Evolutionary conservation across 768 basidiomycete species (phyloP).

Genomic region (Mycena floridula): DNA sequence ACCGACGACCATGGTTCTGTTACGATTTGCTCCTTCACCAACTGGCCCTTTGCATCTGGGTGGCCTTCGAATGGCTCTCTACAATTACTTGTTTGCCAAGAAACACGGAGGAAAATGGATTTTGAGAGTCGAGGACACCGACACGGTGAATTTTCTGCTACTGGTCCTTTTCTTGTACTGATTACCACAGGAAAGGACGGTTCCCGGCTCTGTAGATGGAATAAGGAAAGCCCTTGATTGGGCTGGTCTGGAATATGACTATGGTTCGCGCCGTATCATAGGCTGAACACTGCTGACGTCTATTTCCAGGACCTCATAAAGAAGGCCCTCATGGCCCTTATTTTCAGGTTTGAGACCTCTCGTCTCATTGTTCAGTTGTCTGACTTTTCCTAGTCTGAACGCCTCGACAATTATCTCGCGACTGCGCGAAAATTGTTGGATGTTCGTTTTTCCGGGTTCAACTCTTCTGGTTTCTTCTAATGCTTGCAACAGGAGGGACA

Average conservation of each 20-base stretch:
- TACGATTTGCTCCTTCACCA: slow-evolving; percentile 96
- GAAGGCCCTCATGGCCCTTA: slow-evolving; percentile 80
- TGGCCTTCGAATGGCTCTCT: slow-evolving; percentile 89
- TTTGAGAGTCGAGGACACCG: slow-evolving; percentile 92
- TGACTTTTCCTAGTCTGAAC: slow-evolving; percentile 63
- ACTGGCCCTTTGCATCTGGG: slow-evolving; percentile 94
- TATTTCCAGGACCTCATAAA: slow-evolving; percentile 61
- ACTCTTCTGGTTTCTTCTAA: not conserved
- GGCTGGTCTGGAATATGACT: slow-evolving; percentile 90
- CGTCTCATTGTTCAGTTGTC: not conserved
- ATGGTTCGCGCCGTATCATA: slow-evolving; percentile 50
- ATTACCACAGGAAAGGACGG: slow-evolving; percentile 58
- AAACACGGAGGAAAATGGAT: slow-evolving; percentile 87
- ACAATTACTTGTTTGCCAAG: slow-evolving; percentile 82
- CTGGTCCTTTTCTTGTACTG: not conserved
- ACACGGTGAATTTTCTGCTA: slow-evolving; percentile 52
- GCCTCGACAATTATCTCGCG: slow-evolving; percentile 75
- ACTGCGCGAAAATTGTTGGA: slow-evolving; percentile 73
- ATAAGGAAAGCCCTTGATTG: slow-evolving; percentile 75
- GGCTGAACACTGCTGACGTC: not conserved
- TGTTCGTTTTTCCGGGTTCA: slow-evolving; percentile 35
- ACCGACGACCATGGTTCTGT: slow-evolving; percentile 43
- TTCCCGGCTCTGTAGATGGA: slow-evolving; percentile 80
- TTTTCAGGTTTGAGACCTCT: slow-evolving; percentile 53
- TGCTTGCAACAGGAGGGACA: slow-evolving; percentile 55